Evolutionary conservation across 257 asterid genomes (phyloP), one percentile per base, ranked within the genome.

Genomic region (Voacanga thouarsii): DNA sequence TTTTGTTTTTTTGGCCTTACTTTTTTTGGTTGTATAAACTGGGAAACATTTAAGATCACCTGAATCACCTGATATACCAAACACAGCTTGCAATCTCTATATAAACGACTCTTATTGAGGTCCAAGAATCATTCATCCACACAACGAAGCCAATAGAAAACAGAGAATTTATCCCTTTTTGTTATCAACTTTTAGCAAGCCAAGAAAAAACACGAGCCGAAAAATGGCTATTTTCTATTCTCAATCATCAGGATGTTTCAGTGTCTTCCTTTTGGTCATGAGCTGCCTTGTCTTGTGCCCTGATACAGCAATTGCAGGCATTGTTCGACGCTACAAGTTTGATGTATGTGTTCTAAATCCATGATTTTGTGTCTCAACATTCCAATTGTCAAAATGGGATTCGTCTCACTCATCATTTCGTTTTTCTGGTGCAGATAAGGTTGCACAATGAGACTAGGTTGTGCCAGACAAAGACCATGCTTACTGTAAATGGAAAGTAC

Each of bases 401-500:
- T 15, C 23, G 6, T 61, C 19, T 0, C 7, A 5, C 21, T 49
- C 0, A 71, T 71, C 41, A 28, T 44, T 70, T 44, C 26, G 15
- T 21, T 30, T 28, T 19, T 56, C 39, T 53, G 61, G 33, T 77
- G 79, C 88, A 91, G 96, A 76, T 92, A 79, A 80, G 79, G 82
- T 28, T 86, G 84, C 86, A 87, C 12, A 90, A 86, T n/a, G 89
- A 86, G 79, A 87, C 90, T 7, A 82, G 93, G 79, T 65, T 91
- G 72, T 91, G 97, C 82, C 86, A 83, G 39, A 88, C 87, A 3
- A 91, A 89, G 83, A 80, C 78, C 79, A 84, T 89, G 53, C 74
- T 89, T 45, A 90, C 96, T 2, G 89, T 90, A 61, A 92, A 92
- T 45, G 97, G 97, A 5, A 82, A 82, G 83, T 89, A 82, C 68